These are phyloP conservation scores for Bipolaris sorokiniana DNA, from an alignment of 2,329 filamentous ascomycete genomes.

Conservation along the genomic window DNA sequence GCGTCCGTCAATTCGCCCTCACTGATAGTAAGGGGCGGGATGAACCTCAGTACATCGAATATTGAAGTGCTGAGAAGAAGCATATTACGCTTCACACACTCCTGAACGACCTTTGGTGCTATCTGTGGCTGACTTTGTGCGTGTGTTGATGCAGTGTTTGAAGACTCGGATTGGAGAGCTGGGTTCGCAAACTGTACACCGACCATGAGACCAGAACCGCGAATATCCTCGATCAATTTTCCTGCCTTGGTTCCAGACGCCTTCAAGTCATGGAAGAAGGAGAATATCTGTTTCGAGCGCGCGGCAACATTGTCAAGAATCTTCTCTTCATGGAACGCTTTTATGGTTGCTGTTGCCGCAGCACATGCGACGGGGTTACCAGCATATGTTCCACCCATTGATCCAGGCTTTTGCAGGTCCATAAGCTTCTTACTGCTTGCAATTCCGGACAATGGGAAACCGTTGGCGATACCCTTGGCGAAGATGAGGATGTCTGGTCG, in stretches of 20 bases:
- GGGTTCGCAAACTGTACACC: constrained; percentile 36
- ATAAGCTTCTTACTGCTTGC: constrained; percentile 36
- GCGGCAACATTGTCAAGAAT: constrained; percentile 37
- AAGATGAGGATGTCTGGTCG: constrained; percentile 54
- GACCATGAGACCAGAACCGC: constrained; percentile 37
- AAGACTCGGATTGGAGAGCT: constrained; percentile 25
- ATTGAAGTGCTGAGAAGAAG: constrained; percentile 40
- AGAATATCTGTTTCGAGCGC: constrained; percentile 36
- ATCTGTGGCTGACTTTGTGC: constrained; percentile 32
- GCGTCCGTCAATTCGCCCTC: constrained; percentile 35
- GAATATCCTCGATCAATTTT: constrained; percentile 37
- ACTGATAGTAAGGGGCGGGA: constrained; percentile 37
- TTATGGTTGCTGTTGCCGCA: constrained; percentile 34
- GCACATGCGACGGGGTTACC: constrained; percentile 40
- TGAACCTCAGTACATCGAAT: constrained; percentile 39
- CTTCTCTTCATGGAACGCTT: constrained; percentile 37
- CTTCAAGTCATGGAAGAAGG: constrained; percentile 33
- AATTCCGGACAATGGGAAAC: constrained; percentile 39
- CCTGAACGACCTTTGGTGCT: constrained; percentile 36
- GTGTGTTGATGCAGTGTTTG: constrained; percentile 25
- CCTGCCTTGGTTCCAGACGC: constrained; percentile 33
- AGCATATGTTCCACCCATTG: constrained; percentile 41
- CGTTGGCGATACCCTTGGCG: constrained; percentile 43
- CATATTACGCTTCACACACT: constrained; percentile 39
- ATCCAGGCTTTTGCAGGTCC: constrained; percentile 38